Evolutionary conservation across 495 filamentous ascomycete species (phyloP), one percentile per base, ranked within the genome.

Genomic region (Haplographium delicatum): DNA sequence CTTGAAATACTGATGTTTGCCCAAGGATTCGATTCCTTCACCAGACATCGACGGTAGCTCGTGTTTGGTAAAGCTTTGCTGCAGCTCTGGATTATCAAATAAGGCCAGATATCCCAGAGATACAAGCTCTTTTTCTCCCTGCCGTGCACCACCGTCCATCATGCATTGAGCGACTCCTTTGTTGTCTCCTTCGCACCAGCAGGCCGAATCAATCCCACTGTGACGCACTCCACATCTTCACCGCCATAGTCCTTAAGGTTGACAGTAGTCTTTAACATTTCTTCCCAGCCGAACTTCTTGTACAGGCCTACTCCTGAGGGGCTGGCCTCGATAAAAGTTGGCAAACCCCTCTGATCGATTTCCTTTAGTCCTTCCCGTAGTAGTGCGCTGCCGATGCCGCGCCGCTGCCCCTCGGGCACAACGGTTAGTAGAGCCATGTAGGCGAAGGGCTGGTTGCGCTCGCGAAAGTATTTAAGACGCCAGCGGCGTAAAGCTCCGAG

Each of bases 201-300:
- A 47, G 24, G 44, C 15, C 44, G 25, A 33, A 47, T 22, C 44
- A 47, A 47, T 8, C 44, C 44, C 1, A 47, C 24, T 5, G 44
- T 33, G 20, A 33, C 44, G 16, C 44, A 47, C 13, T 47, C 44
- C n/a, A 47, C 44, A 23, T 47, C 44, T 34, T 47, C 26, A 2
- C 44, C 44, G 4, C 44, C 44, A 47, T 33, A 47, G 13, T 47
- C 26, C 30, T 33, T 47, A 7, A 47, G 27, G 26, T 47, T 47
- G 25, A 47, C 44, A 27, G 26, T 47, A 47, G 25, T 47, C 44
- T 47, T 40, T 20, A 39, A 18, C 31, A n/a, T 41, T 26, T 50
- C 46, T 28, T 40, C 37, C 46, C 46, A 50, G 4, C 46, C 46
- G 19, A 50, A 50, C 37, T 50, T 50, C 33, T 50, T 50, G 25